Evolutionary conservation across 176 grass and related monocot genomes (phyloP).

Genomic region (Elaeis guineensis): DNA sequence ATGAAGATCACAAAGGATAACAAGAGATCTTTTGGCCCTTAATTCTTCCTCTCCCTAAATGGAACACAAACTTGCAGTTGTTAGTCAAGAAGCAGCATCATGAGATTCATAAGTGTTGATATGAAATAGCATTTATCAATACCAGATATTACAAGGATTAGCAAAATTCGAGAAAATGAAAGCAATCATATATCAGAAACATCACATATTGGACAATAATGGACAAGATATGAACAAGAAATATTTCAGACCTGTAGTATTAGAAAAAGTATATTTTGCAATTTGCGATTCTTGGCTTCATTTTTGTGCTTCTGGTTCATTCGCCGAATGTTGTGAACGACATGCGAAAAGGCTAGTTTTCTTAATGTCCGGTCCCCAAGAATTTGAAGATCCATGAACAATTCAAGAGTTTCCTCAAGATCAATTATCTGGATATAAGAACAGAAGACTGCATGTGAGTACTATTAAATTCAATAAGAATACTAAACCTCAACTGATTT

Average conservation of each 20-base stretch:
- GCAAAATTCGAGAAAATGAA: no score
- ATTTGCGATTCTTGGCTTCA: slow-evolving; percentile 60
- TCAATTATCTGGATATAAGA: slow-evolving; percentile 53
- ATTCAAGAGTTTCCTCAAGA: slow-evolving; percentile 68
- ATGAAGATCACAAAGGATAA: slow-evolving; percentile 84
- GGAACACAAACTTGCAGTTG: neutral
- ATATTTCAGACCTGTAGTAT: slow-evolving; percentile 40
- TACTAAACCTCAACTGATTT: neutral
- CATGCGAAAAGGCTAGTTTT: slow-evolving; percentile 87
- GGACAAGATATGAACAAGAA: no score
- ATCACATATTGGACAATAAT: no score
- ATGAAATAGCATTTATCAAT: no score
- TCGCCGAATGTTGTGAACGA: slow-evolving; percentile 71
- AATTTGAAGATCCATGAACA: slow-evolving; percentile 92
- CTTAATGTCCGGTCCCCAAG: slow-evolving; percentile 69
- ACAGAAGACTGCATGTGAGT: neutral
- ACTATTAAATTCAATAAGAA: neutral
- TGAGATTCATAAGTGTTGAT: no score
- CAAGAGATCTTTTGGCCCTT: slow-evolving; percentile 82
- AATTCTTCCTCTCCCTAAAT: slow-evolving; percentile 70
- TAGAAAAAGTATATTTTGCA: slow-evolving; percentile 69
- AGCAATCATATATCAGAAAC: no score
- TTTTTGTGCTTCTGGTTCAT: slow-evolving; percentile 98
- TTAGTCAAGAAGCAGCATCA: no score
- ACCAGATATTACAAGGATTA: no score